Conservation (phyloP, 257 asterid species). For the Lavandula angustifolia region DNA sequence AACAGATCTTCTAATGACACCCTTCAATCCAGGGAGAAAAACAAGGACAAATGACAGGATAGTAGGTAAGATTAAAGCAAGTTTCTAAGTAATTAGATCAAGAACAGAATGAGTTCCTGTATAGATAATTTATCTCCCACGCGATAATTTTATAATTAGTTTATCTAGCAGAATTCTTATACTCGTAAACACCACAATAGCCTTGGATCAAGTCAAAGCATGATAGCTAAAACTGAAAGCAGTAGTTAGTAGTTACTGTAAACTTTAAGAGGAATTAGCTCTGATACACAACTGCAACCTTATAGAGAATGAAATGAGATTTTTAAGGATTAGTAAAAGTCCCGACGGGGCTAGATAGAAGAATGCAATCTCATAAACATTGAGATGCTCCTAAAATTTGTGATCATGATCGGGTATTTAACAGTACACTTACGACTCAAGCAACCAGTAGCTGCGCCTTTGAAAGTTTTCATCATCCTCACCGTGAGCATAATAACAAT, state of each 20-base stretch:
- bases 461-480: constrained; percentile 92
- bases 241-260: constrained; percentile 17
- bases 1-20: constrained; percentile 17
- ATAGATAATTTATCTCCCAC: not conserved
- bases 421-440: constrained; percentile 75
- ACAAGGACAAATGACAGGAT: constrained; percentile 20
- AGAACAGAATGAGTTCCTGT: constrained; percentile 2
- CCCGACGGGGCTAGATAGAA: constrained; percentile 18
- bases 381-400: constrained; percentile 22
- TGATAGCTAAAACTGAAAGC: constrained; percentile 15
- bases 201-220: not conserved
- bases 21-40: constrained; percentile 12
- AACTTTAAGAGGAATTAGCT: not conserved
- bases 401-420: constrained; percentile 24
- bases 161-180: constrained; percentile 20
- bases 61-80: constrained; percentile 22
- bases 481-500: constrained; percentile 99
- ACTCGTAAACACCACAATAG: constrained; percentile 8
- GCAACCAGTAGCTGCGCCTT: constrained; percentile 99
- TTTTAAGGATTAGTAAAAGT: not conserved
- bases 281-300: constrained; percentile 13
- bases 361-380: constrained; percentile 8
- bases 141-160: not conserved
- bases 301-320: constrained; percentile 7
- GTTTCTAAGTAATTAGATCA: constrained; percentile 1